Conservation (phyloP, 352 stramenopile genomes). For the Hyaloperonospora brassicae region DNA sequence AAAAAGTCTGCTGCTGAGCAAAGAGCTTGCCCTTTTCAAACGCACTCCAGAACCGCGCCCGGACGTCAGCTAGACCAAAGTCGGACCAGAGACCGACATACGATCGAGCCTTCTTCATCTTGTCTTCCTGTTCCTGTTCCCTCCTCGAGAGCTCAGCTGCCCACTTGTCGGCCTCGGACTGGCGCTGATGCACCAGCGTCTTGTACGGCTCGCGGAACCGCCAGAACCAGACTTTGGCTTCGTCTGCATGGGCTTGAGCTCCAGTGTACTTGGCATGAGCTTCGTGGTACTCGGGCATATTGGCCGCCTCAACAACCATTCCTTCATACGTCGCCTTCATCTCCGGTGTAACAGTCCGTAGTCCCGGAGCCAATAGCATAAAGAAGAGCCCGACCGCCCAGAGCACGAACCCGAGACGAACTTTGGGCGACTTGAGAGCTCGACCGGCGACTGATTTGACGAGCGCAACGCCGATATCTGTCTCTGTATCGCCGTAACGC, state of each 20-base stretch:
- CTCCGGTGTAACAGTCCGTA: constrained; percentile 55
- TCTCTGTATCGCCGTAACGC: constrained; percentile 9
- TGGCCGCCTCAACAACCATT: constrained; percentile 66
- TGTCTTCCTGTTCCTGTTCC: constrained; percentile 48
- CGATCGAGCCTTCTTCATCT: constrained; percentile 72
- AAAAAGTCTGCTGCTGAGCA: constrained; percentile 83
- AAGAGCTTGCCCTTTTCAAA: constrained; percentile 84
- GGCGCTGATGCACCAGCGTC: constrained; percentile 42
- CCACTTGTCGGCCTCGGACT: constrained; percentile 54
- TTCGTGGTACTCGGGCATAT: constrained; percentile 71
- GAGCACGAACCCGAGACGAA: constrained; percentile 52
- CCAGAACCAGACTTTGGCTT: constrained; percentile 85
- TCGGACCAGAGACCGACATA: constrained; percentile 80
- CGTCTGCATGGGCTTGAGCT: constrained; percentile 48
- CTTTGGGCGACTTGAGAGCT: constrained; percentile 51
- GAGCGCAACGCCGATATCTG: constrained; percentile 45
- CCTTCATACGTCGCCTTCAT: constrained; percentile 72
- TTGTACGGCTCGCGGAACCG: constrained; percentile 73
- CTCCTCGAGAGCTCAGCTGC: constrained; percentile 45
- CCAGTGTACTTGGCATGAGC: constrained; percentile 46
- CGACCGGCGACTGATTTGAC: constrained; percentile 42
- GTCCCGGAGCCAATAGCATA: constrained; percentile 63
- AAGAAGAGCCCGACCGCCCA: constrained; percentile 80
- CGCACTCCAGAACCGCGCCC: constrained; percentile 66
- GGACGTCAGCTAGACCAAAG: constrained; percentile 69